Base-by-base conservation (phyloP, 2,329 filamentous ascomycete genomes). In the Aspergillus calidoustus region DNA sequence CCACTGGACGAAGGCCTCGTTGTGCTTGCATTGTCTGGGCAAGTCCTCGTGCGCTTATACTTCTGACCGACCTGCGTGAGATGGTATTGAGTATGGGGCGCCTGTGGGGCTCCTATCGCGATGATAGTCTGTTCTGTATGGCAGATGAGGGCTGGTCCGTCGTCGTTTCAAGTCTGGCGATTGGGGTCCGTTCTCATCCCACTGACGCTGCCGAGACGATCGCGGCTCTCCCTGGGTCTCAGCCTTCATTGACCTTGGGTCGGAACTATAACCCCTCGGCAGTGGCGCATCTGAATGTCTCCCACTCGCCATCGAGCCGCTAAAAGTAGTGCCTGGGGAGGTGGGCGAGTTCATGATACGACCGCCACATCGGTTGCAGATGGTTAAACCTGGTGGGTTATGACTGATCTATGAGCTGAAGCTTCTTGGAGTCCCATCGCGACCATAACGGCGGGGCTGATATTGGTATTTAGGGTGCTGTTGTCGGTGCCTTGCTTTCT, bases 391-490 rank as follows among this genome's bases (percentile, higher is more conserved):
- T 13, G 72, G 68, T 57, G 74, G 71, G 41, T 77, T 78, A 65
- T 74, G 72, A 56, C 69, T 76, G 52, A 78, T 74, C 1, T 72
- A 71, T 7, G 76, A 72, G 15, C 69, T 71, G 7, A 69, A 47
- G 47, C 68, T 75, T 47, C 77, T 78, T 60, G 74, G 72, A 60
- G 73, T 79, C 13, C 78, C 77, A 66, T 85, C 86, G 41, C 91
- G 86, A 22, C 80, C 80, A 60, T 83, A 84, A 34, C 91, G 85
- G 25, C 91, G 89, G 41, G 95, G 95, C 75, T 97, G 92, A 74
- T 98, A 99, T 65, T 93, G 89, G 79, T 99, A 99, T 67, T 92
- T 90, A 2, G 95, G 95, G 75, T 97, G 97, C 78, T 93, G 91
- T 66, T 89, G 88, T 72, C 92, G 89, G 76, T 99, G 95, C 19